A percentile compares a stretch with the other conserved stretches of the same genome.
These are phyloP conservation scores for Boletus tylopilopsis DNA, from an alignment of 768 basidiomycete genomes.

Conservation along the genomic window DNA sequence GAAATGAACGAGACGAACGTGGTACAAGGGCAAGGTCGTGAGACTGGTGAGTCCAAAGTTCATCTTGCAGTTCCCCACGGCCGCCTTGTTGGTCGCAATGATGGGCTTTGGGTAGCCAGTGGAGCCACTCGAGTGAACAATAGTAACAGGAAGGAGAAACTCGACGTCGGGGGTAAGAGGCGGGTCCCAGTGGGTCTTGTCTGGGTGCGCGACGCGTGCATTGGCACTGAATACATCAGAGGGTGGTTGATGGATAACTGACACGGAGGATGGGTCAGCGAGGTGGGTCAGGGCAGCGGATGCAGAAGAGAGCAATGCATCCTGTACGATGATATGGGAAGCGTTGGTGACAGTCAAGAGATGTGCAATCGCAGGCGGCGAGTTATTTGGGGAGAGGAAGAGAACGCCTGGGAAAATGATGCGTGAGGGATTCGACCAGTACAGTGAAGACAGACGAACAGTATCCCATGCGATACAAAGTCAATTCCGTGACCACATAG, in stretches of 20 bases:
- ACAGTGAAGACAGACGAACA: slow-evolving; percentile 14
- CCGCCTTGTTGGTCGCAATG: slow-evolving; percentile 33
- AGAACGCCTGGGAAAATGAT: slow-evolving; percentile 21
- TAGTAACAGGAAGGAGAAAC: slow-evolving; percentile 15
- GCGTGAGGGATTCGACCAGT: not conserved
- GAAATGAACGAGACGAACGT: slow-evolving; percentile 21
- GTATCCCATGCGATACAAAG: slow-evolving; percentile 30
- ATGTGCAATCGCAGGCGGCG: slow-evolving; percentile 43
- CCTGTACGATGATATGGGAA: slow-evolving; percentile 22
- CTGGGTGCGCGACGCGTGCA: slow-evolving; percentile 14
- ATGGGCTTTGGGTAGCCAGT: slow-evolving; percentile 51
- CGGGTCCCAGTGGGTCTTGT: slow-evolving; percentile 21
- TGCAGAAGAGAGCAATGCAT: slow-evolving; percentile 12
- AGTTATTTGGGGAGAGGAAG: slow-evolving; percentile 43
- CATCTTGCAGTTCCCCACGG: slow-evolving; percentile 34
- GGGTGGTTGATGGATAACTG: slow-evolving; percentile 22
- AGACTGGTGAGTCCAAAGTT: slow-evolving; percentile 24
- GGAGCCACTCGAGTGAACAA: slow-evolving; percentile 29
- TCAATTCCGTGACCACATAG: slow-evolving; percentile 25
- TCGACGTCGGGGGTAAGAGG: slow-evolving; percentile 21
- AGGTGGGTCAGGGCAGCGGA: slow-evolving; percentile 14
- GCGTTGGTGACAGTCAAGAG: slow-evolving; percentile 31
- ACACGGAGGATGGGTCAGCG: slow-evolving; percentile 19
- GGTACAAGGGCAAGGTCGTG: slow-evolving; percentile 30
- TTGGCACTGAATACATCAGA: slow-evolving; percentile 13